Evolutionary conservation across 1,284 basidiomycete species (phyloP), one percentile per base, ranked within the genome.

Genomic region (Cryptococcus sp.): DNA sequence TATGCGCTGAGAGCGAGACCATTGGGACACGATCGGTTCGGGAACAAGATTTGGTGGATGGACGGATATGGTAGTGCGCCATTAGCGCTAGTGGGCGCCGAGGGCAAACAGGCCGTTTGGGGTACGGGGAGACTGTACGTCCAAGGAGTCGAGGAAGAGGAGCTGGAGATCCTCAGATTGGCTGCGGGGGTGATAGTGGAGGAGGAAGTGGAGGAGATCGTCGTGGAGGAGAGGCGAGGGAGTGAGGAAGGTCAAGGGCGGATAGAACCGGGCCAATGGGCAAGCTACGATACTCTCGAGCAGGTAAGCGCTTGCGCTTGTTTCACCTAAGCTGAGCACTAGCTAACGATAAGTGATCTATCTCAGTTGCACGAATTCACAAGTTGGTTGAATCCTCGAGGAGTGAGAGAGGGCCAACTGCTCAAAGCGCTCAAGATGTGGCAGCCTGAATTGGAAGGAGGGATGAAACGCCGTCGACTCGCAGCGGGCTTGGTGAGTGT

Each of bases 21-120:
- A 1, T 71, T 99, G 48, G 95, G 96, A 3, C 84, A 85, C 64
- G 96, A 99, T 76, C 84, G 95, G 54, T 99, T 97, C 79, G 88
- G 90, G 71, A 95, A 96, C 76, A 87, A 90, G 38, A 84, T 97
- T 62, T 99, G 94, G 93, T 99, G 95, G 95, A 91, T 98, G 74
- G 95, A 99, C 78, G 95, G 96, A 3, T 86, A 95, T 80, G 95
- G 96, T 3, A 86, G 86, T 1, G 88, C 88, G 54, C 87, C 87
- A 31, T 78, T 95, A 42, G 80, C 92, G 53, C 86, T 85, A 25
- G 87, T 69, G 22, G 85, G 87, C 31, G 7, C 31, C 31, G 31
- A 35, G 8, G 31, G 31, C 8, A 35, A 35, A 35, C 84, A 87
- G 44, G 83, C 88, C 7, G 66, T 71, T 70, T 95, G 93, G 73